Evolutionary conservation across 129 eudicot genomes (phyloP).

Genomic region (Ambrosia artemisiifolia): DNA sequence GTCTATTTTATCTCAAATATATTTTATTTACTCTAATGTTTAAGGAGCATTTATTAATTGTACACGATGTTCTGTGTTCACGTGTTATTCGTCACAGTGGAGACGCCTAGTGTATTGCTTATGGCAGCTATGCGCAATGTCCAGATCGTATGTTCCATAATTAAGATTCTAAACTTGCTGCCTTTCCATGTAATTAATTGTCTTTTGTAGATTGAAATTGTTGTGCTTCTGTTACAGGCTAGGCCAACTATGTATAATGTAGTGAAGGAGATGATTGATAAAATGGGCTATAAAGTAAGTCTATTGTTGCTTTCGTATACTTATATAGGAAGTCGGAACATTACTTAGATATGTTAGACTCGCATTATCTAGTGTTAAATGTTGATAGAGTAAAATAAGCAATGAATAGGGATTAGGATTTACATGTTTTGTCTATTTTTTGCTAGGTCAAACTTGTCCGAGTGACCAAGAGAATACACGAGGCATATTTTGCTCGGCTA

Average conservation of each 20-base stretch:
- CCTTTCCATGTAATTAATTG: background rate
- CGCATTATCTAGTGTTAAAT: background rate
- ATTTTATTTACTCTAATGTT: background rate
- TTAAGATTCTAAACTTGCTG: constrained; percentile 5
- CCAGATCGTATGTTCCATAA: constrained; percentile 54
- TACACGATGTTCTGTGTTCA: background rate
- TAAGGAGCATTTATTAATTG: background rate
- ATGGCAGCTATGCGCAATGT: constrained; percentile 88
- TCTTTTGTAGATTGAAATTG: constrained; percentile 6
- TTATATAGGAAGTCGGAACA: background rate
- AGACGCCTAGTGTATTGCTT: constrained; percentile 82
- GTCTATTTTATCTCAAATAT: constrained; percentile 22
- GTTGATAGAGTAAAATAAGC: too few relatives aligned
- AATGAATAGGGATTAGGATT: background rate
- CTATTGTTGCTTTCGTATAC: background rate
- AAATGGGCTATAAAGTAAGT: constrained; percentile 87
- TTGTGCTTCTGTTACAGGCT: constrained; percentile 45
- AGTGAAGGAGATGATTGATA: constrained; percentile 85
- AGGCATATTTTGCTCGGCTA: constrained; percentile 81
- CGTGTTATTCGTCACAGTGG: constrained; percentile 55
- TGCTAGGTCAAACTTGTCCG: constrained; percentile 92
- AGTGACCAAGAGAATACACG: constrained; percentile 82
- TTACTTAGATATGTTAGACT: background rate
- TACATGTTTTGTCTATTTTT: constrained; percentile 17
- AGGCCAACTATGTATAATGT: constrained; percentile 91